Evolutionary conservation across 2,329 filamentous ascomycete genomes (phyloP), one percentile per base, ranked within the genome.

Genomic region (Sclerotinia glacialis): DNA sequence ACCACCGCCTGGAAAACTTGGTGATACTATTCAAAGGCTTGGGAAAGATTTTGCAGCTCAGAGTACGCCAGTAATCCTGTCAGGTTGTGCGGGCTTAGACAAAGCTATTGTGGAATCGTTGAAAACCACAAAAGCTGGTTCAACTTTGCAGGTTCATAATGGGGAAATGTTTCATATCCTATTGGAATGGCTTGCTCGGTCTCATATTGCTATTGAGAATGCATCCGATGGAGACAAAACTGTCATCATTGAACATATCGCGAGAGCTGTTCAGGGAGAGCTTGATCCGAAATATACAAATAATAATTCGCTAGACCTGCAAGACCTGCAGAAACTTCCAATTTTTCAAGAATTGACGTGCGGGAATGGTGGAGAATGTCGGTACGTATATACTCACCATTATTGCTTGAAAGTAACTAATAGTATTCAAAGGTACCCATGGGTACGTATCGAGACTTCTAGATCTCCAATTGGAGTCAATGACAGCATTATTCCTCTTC

Each of bases 401-500:
- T n/a, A 7, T 12, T 37, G 44, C 31, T 16, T 34, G 23, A 31
- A 40, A 11, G 11, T 55, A 40, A 42, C 53, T 55, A 18, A 55
- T 34, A 40, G 3, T 26, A 26, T 18, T 64, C 12, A 23, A 42
- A 55, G 61, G 21, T 55, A 28, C 14, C 49, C 63, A 5, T 73
- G 71, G 72, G 68, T 69, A 9, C 67, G 52, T 34, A 46, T 71
- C 9, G 54, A 56, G 14, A 31, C 47, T 21, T 67, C 46, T 34
- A 56, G 42, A 14, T 62, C 40, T 49, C 66, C 67, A 21, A 59
- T 72, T 28, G 70, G 71, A 7, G 53, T 72, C 16, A 60, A 64
- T 3, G 67, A 71, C 18, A 58, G 44, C 21, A 44, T 64, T 12
- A 66, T 53, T 37, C 67, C 65, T 16, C 56, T 72, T 28, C 71